Evolutionary conservation across 2,329 filamentous ascomycete species (phyloP), one percentile per base, ranked within the genome.

Genomic region (Aspergillus pseudoglaucus): DNA sequence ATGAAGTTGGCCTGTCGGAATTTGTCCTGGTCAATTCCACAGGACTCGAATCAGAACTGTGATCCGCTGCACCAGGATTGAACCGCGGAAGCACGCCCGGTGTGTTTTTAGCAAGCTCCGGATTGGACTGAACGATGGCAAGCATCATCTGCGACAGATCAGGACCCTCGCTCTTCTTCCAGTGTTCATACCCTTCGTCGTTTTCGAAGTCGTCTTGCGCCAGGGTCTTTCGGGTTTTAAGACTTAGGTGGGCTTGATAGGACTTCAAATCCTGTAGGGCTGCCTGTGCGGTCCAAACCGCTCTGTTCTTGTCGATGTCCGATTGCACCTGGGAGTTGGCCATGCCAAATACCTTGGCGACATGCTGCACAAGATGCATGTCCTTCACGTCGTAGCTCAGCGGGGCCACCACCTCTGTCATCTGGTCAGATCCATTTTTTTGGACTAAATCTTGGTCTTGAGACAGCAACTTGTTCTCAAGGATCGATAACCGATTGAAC

Each of bases 111-210:
- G 89, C 85, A 45, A 97, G 75, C 55, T 91, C 87, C 3, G 90
- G 91, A 57, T 88, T 89, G 5, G 86, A 86, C 51, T 87, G 89
- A 37, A 97, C 75, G 53, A 98, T 88, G 33, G 90, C 87, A 59
- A 95, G 77, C 77, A 98, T 93, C 82, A 97, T 90, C 58, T 93
- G 87, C 5, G 90, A 93, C 38, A 98, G 74, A 58, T 95, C 88
- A 10, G 87, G 85, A 3, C 81, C 80, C 66, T 98, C 93, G n/a
- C 83, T 81, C 63, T 88, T 91, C 67, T 90, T 94, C 93, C 93
- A 98, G 39, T 82, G 76, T 54, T 90, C 83, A 64, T 90, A 98
- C 3, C 86, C 85, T 51, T 95, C 90, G 48, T 95, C 89, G 15
- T 87, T 71, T 51, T 95, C 89, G 67, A 98, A 98, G 66, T 98